Base-by-base conservation (phyloP, 148 eudicot genomes). In the Chenopodium quinoa region DNA sequence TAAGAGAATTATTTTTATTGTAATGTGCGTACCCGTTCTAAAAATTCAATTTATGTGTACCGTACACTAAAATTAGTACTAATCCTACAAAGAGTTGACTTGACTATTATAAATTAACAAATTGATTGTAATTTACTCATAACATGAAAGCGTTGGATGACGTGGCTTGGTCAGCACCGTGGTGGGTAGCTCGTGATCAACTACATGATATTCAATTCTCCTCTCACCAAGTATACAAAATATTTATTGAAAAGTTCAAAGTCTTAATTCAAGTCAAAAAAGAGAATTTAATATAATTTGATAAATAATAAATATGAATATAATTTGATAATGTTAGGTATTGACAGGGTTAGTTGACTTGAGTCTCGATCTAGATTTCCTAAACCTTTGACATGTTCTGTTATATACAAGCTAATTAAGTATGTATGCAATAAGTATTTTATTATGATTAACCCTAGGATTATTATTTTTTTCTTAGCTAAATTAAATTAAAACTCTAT, bases 271-370 rank as follows among this genome's bases (percentile, higher is more conserved):
- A 20, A 72, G 75, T 72, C 56, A 72, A 72, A 71, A 72, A 46
- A 31, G 29, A 44, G 47, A 34, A n/a, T 44, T 69, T 72, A 54
- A 40, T 81, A 3, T 37, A 22, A 56, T 23, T 23, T 23, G 25
- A 23, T 23, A 23, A 23, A 23, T 23, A 23, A 23, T 23, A 23
- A 23, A 23, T 23, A 23, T 23, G 25, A 23, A 23, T 23, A 23
- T 23, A 23, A 23, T 56, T 22, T 70, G 73, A 70, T 32, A 79
- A 80, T 76, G 83, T 76, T 85, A 76, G 87, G 82, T 56, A 19
- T 14, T 84, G 58, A 82, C 79, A 80, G 44, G 77, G 65, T 69
- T 52, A 60, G 86, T 82, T 78, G 89, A 86, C 89, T 84, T 75
- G 79, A 83, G 89, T 86, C 86, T 72, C 75, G 1, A 44, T 84